Evolutionary conservation across 176 grass and related monocot species (phyloP), one percentile per base, ranked within the genome.

Genomic region (Oropetium thomaeum): DNA sequence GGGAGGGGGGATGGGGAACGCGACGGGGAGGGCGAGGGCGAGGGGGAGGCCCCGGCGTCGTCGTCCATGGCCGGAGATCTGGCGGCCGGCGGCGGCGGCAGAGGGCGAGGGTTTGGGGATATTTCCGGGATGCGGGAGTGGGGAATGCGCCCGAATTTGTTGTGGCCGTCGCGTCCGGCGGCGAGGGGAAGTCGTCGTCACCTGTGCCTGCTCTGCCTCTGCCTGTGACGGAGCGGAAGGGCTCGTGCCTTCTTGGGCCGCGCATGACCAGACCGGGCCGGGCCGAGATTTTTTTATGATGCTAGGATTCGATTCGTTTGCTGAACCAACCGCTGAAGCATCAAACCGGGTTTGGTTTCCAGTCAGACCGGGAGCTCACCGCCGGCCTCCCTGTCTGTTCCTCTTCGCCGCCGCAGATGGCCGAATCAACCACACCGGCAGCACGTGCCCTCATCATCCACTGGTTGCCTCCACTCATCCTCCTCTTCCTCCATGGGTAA

Each of bases 111-210:
- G 81, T 45, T 80, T 76, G 65, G 76, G 65, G 86, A 81, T 83
- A 81, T 89, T 85, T 79, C 51, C 35, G 51, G 74, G 74, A 62
- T 38, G 68, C 49, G 45, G 31, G 49, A 23, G 43, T 57, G 76
- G 28, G 83, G 76, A 73, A 51, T 29, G 66, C 30, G 81, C 29
- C 58, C 58, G 59, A 62, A 10, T 77, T 65, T 79, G 71, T 67
- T 60, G 71, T 81, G 64, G 71, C 71, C 84, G 84, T 76, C 78
- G 84, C 79, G 84, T 82, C 79, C 85, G 85, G 85, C 85, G 73
- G 79, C 85, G 85, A 87, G 74, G 71, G 38, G 72, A 74, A 79
- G 44, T 39, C 10, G 67, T 60, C 67, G 39, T 27, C 41, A 26
- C 78, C 67, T 51, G 41, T 3, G 1, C 42, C 59, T 37, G 22